phyloP scores from a whole-genome alignment of 2,329 filamentous ascomycete genomes.

The Pseudocercospora ulei region DNA sequence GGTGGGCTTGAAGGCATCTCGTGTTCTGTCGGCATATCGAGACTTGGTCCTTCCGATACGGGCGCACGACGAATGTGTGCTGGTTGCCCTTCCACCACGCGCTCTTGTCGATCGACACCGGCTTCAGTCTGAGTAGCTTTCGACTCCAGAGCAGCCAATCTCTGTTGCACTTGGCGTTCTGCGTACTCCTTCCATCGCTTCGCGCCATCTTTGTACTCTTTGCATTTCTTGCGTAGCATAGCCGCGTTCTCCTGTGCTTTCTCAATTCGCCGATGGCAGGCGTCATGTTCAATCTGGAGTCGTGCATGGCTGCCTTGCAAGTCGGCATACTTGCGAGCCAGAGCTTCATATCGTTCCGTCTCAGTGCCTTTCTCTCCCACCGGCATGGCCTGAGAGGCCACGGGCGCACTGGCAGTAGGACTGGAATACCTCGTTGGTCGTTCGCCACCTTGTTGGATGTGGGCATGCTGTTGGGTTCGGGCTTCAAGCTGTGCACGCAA shows the following conservation, averaged over 20 bases:
- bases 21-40: too few species aligned
- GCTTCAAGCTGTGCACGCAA: slow-evolving; percentile 19
- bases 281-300: slow-evolving; percentile 25
- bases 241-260: slow-evolving; percentile 20
- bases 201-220: slow-evolving; percentile 36
- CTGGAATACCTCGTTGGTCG: neutral
- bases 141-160: neutral
- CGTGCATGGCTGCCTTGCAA: slow-evolving; percentile 23
- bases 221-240: slow-evolving; percentile 22
- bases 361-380: neutral
- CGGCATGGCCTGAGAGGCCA: neutral
- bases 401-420: neutral
- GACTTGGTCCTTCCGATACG: too few species aligned
- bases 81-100: too few species aligned
- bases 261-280: slow-evolving; percentile 9
- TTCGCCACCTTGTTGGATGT: neutral
- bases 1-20: neutral
- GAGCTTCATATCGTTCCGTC: slow-evolving; percentile 26
- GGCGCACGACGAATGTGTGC: too few species aligned
- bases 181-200: slow-evolving; percentile 29
- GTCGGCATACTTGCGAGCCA: slow-evolving; percentile 30
- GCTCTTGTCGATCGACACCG: too few species aligned
- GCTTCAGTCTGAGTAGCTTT: neutral
- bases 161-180: slow-evolving; percentile 8
- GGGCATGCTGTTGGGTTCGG: slow-evolving; percentile 3